These are phyloP conservation scores for Sporothrix phasma DNA, from an alignment of 2,329 filamentous ascomycete genomes.

Conservation along the genomic window DNA sequence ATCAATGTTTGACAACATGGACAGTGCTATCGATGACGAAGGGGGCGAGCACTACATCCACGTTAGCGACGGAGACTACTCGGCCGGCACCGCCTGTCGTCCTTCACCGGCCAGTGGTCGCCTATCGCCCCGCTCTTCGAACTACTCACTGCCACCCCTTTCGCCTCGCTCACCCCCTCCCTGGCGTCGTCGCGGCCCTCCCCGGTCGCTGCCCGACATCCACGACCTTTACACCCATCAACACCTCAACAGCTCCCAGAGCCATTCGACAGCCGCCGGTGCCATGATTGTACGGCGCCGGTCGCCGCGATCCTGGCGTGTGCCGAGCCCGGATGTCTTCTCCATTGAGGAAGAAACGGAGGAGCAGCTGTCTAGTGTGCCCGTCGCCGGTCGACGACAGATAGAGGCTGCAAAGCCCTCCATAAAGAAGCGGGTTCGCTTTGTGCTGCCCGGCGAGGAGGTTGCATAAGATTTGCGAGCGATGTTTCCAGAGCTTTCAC, in stretches of 20 bases:
- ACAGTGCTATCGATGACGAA: constrained; percentile 36
- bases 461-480: too few relatives aligned
- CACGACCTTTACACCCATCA: background rate
- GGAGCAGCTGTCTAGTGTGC: constrained; percentile 29
- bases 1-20: constrained; percentile 12
- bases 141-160: background rate
- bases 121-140: background rate
- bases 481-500: too few relatives aligned
- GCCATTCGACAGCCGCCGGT: background rate
- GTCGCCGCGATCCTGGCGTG: constrained; percentile 42
- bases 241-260: background rate
- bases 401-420: constrained; percentile 37
- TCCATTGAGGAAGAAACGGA: constrained; percentile 50
- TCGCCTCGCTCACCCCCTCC: background rate
- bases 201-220: background rate
- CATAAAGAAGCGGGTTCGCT: constrained; percentile 35
- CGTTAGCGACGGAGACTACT: constrained; percentile 29
- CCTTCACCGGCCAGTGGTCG: constrained; percentile 16
- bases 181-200: background rate
- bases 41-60: constrained; percentile 41
- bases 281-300: constrained; percentile 22
- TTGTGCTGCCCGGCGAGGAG: constrained; percentile 14
- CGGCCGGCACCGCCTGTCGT: constrained; percentile 27
- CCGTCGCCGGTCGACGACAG: constrained; percentile 17
- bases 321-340: constrained; percentile 51